These are phyloP conservation scores for Tetrahymena thermophila DNA, from an alignment of 73 alveolate species.

Conservation along the genomic window DNA sequence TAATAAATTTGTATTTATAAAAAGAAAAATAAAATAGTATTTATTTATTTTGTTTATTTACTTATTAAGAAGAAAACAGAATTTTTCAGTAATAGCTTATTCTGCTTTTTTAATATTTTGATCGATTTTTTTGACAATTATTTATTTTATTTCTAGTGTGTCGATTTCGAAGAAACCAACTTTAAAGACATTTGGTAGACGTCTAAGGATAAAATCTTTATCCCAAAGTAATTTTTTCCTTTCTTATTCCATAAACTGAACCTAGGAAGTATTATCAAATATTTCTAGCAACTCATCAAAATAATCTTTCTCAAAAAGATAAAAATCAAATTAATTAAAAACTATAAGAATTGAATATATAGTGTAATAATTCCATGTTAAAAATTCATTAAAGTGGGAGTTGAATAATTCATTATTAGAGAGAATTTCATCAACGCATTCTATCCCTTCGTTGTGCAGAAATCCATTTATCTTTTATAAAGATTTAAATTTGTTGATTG, in stretches of 20 bases:
- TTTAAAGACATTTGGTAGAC: neutral
- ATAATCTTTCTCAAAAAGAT: neutral
- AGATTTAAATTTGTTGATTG: neutral
- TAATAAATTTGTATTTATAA: neutral
- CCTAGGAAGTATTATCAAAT: neutral
- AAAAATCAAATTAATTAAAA: neutral
- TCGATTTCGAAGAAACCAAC: neutral
- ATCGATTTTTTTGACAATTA: neutral
- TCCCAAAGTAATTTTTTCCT: neutral
- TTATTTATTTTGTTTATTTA: too few relatives aligned
- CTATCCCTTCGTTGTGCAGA: neutral
- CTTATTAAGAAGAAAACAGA: neutral
- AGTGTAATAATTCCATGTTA: neutral
- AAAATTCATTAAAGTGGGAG: neutral
- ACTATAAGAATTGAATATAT: neutral
- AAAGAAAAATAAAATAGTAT: too few relatives aligned
- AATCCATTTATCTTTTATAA: neutral
- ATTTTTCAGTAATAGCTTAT: neutral
- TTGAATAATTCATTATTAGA: neutral
- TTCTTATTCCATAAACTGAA: neutral
- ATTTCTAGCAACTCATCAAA: neutral
- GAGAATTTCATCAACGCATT: neutral
- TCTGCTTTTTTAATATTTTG: neutral
- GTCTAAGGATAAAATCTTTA: neutral
- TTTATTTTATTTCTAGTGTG: neutral